Evolutionary conservation across 1,139 yeast species (phyloP), one percentile per base, ranked within the genome.

Genomic region (Yamadazyma buinensis): DNA sequence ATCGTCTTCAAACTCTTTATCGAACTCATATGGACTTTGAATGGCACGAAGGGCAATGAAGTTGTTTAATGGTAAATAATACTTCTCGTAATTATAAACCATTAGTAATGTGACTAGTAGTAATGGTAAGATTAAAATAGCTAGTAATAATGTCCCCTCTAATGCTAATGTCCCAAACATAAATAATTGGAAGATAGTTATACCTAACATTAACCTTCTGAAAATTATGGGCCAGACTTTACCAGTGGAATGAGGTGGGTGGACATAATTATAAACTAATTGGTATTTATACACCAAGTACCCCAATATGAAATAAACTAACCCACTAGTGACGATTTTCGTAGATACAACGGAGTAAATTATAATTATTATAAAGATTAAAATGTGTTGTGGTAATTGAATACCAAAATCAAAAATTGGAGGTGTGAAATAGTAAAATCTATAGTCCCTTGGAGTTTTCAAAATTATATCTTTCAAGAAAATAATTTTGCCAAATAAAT

Each of bases 151-250:
- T 0, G 84, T 81, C 35, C 75, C 78, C 46, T 79, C 84, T 39
- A 80, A 61, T 2, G 84, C 84, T 39, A 80, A 58, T 0, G 85
- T 76, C 23, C 86, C 86, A 51, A 80, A 74, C 84, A 79, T 79
- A 45, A 80, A 79, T 29, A 79, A 52, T 49, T 80, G 85, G 48
- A 80, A 75, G 32, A 80, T 66, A 4, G 78, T 57, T 21, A 79
- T 59, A 0, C 85, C 86, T 29, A 80, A 51, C 43, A 79, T 70
- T n/a, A 79, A 67, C 34, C 86, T 59, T 40, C 83, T 59, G 42
- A 78, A 77, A 10, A 80, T 74, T 64, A 80, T 72, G 2, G 84
- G 84, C 86, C 86, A 80, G 8, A 78, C 77, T 48, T 77, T 78
- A 2, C 85, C 86, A 0, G 85, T 80, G 11, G 84, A 78, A 52